Evolutionary conservation across 202 grass and related monocot species (phyloP).

Genomic region (Sporobolus alterniflorus): DNA sequence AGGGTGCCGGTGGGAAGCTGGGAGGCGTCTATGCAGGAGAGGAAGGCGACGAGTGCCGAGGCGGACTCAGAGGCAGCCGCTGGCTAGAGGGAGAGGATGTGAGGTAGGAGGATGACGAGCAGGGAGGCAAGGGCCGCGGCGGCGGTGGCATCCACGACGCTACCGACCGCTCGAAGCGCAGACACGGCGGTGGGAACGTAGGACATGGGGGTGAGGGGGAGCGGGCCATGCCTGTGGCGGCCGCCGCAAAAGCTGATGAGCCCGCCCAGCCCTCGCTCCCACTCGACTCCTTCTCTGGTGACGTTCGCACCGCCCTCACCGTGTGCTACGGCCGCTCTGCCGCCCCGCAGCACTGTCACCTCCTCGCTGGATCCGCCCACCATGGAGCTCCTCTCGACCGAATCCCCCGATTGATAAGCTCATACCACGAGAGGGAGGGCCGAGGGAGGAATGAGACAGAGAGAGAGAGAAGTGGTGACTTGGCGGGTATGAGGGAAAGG

Average conservation of each 20-base stretch:
- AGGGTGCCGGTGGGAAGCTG: constrained; percentile 70
- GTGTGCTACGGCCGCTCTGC: constrained; percentile 85
- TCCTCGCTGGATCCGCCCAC: constrained; percentile 87
- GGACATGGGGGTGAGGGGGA: constrained; percentile 51
- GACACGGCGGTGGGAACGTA: constrained; percentile 73
- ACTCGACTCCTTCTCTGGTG: constrained; percentile 61
- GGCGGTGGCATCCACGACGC: constrained; percentile 55
- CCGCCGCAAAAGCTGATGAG: constrained; percentile 39
- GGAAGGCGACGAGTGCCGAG: constrained; percentile 58
- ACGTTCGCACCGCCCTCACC: constrained; percentile 73
- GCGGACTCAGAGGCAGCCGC: constrained; percentile 49
- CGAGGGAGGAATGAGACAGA: too few relatives aligned
- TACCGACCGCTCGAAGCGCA: constrained; percentile 60
- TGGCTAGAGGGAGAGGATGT: constrained; percentile 51
- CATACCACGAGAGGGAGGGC: too few relatives aligned
- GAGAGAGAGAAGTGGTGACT: too few relatives aligned
- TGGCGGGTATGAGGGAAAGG: too few relatives aligned
- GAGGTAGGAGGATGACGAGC: constrained; percentile 76
- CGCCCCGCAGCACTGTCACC: constrained; percentile 91
- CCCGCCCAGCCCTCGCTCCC: constrained; percentile 32
- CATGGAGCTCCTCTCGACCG: too few relatives aligned
- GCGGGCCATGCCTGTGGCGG: too few relatives aligned
- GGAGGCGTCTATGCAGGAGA: constrained; percentile 40
- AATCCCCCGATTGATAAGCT: too few relatives aligned
- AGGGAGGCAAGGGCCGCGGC: constrained; percentile 71